Conservation (phyloP, 31 red algal genomes). For the Asparagopsis taxiformis region DNA sequence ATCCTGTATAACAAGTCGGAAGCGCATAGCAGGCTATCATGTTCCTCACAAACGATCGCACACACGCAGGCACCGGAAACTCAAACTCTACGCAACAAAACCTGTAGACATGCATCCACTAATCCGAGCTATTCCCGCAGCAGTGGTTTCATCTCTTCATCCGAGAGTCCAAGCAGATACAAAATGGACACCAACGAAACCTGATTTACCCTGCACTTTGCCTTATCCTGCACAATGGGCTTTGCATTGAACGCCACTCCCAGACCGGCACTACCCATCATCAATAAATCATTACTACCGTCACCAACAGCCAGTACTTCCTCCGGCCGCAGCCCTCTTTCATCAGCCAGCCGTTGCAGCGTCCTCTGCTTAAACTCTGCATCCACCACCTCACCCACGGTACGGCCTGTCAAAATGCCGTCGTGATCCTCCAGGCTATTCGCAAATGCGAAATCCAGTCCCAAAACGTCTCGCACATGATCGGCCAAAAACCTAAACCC, state of each 20-base stretch:
- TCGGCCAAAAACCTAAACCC: constrained; percentile 88
- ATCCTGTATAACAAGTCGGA: no score
- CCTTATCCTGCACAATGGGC: constrained; percentile 80
- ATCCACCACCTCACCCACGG: constrained; percentile 79
- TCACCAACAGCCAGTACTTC: constrained; percentile 92
- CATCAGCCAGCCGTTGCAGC: constrained; percentile 49
- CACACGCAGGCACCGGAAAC: no score
- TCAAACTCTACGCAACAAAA: no score
- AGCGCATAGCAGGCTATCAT: no score
- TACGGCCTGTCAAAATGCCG: constrained; percentile 72
- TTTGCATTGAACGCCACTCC: constrained; percentile 98
- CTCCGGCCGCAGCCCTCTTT: constrained; percentile 43
- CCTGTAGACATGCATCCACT: no score
- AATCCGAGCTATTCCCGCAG: no score
- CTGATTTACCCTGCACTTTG: constrained; percentile 73
- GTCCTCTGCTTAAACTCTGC: constrained; percentile 81
- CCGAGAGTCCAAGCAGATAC: constrained; percentile 84
- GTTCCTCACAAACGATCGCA: no score
- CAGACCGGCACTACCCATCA: constrained; percentile 86
- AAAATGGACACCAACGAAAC: constrained; percentile 67
- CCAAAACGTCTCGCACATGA: constrained; percentile 68
- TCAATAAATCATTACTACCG: constrained; percentile 95
- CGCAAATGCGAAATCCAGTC: constrained; percentile 74
- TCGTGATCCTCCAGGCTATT: constrained; percentile 85
- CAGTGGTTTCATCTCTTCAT: constrained; percentile 54